Conservation (phyloP, 2,329 filamentous ascomycete species). For the Fusarium oligoseptatum region DNA sequence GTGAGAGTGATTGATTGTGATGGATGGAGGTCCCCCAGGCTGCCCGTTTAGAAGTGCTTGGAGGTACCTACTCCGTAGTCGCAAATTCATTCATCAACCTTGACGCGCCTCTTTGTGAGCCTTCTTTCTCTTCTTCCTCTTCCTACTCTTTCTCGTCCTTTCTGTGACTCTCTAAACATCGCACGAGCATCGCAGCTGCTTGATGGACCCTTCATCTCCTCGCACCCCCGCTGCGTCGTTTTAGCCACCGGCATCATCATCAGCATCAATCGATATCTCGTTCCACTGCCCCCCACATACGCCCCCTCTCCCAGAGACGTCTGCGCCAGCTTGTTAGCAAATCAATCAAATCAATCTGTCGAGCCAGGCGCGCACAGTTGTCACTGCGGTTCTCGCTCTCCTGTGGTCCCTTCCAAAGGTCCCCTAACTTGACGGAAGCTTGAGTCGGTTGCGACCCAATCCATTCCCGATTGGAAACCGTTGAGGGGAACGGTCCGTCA, state of each 20-base stretch:
- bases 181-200: conserved; percentile 24
- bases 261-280: conserved; percentile 48
- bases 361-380: conserved; percentile 23
- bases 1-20: conserved; percentile 19
- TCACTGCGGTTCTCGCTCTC: neutral
- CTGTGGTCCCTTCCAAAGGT: conserved; percentile 5
- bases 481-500: conserved; percentile 25
- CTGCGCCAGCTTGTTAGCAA: conserved; percentile 31
- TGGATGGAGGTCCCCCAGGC: conserved; percentile 7
- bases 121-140: neutral
- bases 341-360: conserved; percentile 25
- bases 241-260: conserved; percentile 29
- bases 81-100: conserved; percentile 36
- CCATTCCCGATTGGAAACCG: conserved; percentile 39
- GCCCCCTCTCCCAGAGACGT: conserved; percentile 22
- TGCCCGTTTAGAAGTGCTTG: conserved; percentile 2
- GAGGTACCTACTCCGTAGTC: neutral
- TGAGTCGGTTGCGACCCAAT: conserved; percentile 36
- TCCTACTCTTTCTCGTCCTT: conserved; percentile 3
- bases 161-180: conserved; percentile 19
- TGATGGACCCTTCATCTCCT: conserved; percentile 30
- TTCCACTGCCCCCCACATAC: conserved; percentile 44
- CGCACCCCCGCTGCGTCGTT: conserved; percentile 20
- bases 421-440: conserved; percentile 16
- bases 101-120: conserved; percentile 24